Conservation (phyloP, 2,329 filamentous ascomycete species). For the Paecilomyces variotii region DNA sequence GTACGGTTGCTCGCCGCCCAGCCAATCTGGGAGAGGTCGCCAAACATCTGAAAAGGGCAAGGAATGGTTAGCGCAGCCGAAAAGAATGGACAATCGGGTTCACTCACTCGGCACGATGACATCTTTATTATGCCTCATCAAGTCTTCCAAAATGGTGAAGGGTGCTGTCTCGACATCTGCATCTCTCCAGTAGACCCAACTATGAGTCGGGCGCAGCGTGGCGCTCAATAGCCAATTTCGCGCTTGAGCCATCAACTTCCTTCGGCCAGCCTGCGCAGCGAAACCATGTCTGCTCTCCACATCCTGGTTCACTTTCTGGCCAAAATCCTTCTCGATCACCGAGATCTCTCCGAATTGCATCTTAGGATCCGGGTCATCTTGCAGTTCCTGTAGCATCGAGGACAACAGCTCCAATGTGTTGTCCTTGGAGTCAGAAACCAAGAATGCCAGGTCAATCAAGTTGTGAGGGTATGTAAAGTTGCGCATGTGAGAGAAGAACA, state of each 20-base stretch:
- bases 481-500: constrained; percentile 97
- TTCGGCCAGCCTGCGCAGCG: constrained; percentile 82
- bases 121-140: constrained; percentile 99
- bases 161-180: constrained; percentile 97
- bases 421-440: constrained; percentile 96
- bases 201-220: constrained; percentile 86
- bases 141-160: constrained; percentile 90
- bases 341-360: constrained; percentile 92
- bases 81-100: not conserved
- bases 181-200: constrained; percentile 99
- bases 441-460: constrained; percentile 89
- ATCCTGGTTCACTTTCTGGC: constrained; percentile 94
- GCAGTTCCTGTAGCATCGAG: constrained; percentile 67
- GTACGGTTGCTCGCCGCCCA: constrained; percentile 96
- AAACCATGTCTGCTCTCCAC: constrained; percentile 97
- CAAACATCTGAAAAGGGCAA: constrained; percentile 65
- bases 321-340: constrained; percentile 98
- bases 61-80: not conserved
- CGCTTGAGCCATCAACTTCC: constrained; percentile 97
- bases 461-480: constrained; percentile 98
- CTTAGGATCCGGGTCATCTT: constrained; percentile 68
- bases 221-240: constrained; percentile 95
- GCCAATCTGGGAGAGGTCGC: constrained; percentile 97
- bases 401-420: constrained; percentile 70
- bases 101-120: constrained; percentile 93